These are phyloP conservation scores for Daldinia bambusicola DNA, from an alignment of 495 filamentous ascomycete genomes.

Conservation along the genomic window DNA sequence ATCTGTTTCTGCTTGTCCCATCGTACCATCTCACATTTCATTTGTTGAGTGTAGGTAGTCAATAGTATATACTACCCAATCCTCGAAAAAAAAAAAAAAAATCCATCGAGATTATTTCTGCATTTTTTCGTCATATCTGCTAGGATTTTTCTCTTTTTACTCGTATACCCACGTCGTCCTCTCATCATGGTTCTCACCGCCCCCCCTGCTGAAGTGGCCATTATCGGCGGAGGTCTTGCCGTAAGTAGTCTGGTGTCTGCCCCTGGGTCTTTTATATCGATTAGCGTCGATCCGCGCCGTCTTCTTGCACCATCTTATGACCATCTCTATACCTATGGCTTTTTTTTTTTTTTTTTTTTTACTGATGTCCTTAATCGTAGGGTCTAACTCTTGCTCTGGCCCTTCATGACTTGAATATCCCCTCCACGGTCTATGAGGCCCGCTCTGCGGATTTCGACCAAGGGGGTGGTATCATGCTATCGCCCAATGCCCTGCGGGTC, in stretches of 20 bases:
- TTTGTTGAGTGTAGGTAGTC: too few species aligned
- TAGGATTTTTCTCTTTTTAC: background rate
- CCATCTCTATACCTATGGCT: background rate
- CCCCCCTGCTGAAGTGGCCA: conserved; percentile 6
- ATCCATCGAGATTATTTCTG: background rate
- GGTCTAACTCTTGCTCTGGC: conserved; percentile 24
- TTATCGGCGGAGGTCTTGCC: conserved; percentile 12
- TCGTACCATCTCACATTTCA: background rate
- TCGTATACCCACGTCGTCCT: background rate
- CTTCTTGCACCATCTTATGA: background rate
- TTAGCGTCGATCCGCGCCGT: conserved; percentile 2
- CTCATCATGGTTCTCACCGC: conserved; percentile 3
- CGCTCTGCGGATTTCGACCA: conserved; percentile 19
- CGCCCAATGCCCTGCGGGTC: conserved; percentile 61
- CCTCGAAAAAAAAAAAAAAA: too few species aligned
- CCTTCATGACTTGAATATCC: conserved; percentile 21
- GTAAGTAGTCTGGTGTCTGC: background rate
- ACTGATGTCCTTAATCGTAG: conserved; percentile 6
- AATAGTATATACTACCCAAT: background rate
- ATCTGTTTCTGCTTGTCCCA: background rate
- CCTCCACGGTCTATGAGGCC: conserved; percentile 25
- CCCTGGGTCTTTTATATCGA: background rate
- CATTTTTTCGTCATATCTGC: background rate
- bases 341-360: background rate
- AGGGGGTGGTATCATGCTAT: conserved; percentile 64